Percentiles rank a stretch among this genome's conserved stretches.
These are phyloP conservation scores for Leptodontidium sp. DNA, from an alignment of 2,329 filamentous ascomycete genomes.

Conservation along the genomic window DNA sequence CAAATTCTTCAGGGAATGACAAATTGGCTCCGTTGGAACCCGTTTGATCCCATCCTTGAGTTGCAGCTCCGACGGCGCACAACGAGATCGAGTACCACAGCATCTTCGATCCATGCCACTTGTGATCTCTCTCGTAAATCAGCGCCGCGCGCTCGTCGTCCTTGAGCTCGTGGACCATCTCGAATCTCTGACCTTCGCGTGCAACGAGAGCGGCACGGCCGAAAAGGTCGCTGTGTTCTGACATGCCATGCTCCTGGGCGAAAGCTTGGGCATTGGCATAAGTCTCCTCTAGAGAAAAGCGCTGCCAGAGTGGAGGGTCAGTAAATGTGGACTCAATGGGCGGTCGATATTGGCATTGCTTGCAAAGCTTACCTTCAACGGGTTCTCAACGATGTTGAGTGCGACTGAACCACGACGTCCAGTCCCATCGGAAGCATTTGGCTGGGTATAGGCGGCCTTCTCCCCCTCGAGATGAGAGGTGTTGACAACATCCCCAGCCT, in stretches of 20 bases:
- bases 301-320: conserved; percentile 41
- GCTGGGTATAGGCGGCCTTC: conserved; percentile 2
- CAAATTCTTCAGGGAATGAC: conserved; percentile 50
- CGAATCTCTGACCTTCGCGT: conserved; percentile 42
- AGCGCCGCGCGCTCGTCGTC: conserved; percentile 48
- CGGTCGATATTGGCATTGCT: background rate
- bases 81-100: conserved; percentile 72
- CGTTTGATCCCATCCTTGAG: conserved; percentile 53
- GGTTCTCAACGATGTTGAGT: conserved; percentile 24
- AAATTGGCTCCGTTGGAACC: conserved; percentile 56
- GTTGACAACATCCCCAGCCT: conserved; percentile 8
- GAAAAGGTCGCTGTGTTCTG: conserved; percentile 65
- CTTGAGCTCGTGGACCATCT: conserved; percentile 37
- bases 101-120: conserved; percentile 68
- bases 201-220: conserved; percentile 64
- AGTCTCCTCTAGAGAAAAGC: conserved; percentile 51
- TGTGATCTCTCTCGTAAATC: conserved; percentile 66
- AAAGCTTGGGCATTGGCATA: conserved; percentile 60
- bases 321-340: background rate
- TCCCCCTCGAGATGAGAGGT: conserved; percentile 11
- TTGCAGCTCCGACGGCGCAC: conserved; percentile 73
- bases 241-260: conserved; percentile 63
- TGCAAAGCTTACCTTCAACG: conserved; percentile 17
- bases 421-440: background rate
- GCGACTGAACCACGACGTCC: conserved; percentile 10